A percentile compares a stretch with the other conserved stretches of the same genome.
Conservation (phyloP, 2,329 filamentous ascomycete genomes). For the Colletotrichum aenigma region DNA sequence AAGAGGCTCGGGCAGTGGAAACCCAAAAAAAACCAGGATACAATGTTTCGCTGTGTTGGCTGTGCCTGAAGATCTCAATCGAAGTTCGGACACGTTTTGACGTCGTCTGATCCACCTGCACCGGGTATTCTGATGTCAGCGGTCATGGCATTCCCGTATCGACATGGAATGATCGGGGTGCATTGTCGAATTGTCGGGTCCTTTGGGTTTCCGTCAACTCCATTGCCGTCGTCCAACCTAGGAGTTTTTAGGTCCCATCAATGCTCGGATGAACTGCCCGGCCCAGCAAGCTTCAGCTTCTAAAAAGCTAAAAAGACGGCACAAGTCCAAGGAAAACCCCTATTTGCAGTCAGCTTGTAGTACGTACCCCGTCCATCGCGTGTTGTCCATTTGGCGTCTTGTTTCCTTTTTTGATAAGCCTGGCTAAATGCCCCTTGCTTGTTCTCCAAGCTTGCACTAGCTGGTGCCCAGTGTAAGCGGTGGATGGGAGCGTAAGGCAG, state of each 20-base stretch:
- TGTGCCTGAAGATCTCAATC: neutral
- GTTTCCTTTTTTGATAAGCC: neutral
- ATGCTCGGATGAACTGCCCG: neutral
- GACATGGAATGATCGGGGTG: neutral
- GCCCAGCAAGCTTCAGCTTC: neutral
- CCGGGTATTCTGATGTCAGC: slow-evolving; percentile 1
- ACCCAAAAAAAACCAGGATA: neutral
- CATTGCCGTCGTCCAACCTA: neutral
- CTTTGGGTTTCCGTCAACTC: neutral
- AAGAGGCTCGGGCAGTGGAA: neutral
- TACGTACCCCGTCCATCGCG: neutral
- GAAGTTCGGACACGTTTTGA: slow-evolving; percentile 1
- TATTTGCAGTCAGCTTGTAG: neutral
- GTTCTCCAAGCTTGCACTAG: neutral
- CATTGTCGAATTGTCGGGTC: neutral
- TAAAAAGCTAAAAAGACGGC: neutral
- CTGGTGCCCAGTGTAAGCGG: neutral
- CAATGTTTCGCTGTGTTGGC: neutral
- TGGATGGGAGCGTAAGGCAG: neutral
- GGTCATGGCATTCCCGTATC: neutral
- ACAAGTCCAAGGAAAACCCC: neutral
- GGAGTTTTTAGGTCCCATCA: neutral
- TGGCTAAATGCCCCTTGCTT: neutral
- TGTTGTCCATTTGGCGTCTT: neutral
- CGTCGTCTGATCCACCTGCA: slow-evolving; percentile 1